phyloP scores from a whole-genome alignment of 768 basidiomycete genomes.

The Auricularia sp. region DNA sequence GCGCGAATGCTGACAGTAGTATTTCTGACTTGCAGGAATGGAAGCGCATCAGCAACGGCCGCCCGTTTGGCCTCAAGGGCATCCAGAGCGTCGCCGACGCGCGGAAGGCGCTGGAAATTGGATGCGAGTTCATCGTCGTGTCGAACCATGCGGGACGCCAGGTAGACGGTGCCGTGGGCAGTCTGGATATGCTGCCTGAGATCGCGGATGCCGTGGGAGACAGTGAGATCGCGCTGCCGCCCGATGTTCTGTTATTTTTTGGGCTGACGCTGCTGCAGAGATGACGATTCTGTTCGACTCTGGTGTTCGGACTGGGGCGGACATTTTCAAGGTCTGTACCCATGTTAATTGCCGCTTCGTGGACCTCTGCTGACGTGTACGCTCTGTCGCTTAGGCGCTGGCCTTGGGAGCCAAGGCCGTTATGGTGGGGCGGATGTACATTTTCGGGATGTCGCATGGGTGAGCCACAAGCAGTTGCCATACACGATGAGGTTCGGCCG shows the following conservation, averaged over 20 bases:
- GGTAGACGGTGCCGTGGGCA: slow-evolving; percentile 45
- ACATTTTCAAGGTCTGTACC: not conserved
- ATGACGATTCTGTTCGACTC: slow-evolving; percentile 44
- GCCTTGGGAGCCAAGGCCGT: slow-evolving; percentile 46
- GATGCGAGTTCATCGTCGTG: slow-evolving; percentile 45
- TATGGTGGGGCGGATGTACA: slow-evolving; percentile 36
- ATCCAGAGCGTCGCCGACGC: slow-evolving; percentile 41
- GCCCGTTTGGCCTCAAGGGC: slow-evolving; percentile 46
- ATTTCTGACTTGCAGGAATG: slow-evolving; percentile 20
- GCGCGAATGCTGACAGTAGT: not conserved
- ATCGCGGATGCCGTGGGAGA: slow-evolving; percentile 42
- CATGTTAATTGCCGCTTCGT: not conserved
- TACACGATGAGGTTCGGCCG: not conserved
- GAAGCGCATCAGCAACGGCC: slow-evolving; percentile 36
- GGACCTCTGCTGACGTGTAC: slow-evolving; percentile 25
- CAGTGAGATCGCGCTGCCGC: slow-evolving; percentile 20
- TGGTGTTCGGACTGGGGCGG: slow-evolving; percentile 25
- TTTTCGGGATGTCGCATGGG: slow-evolving; percentile 44
- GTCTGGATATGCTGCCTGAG: slow-evolving; percentile 39
- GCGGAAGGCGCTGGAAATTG: slow-evolving; percentile 33
- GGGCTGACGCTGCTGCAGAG: slow-evolving; percentile 18
- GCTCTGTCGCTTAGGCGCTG: slow-evolving; percentile 45
- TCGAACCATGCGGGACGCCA: slow-evolving; percentile 48
- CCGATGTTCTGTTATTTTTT: not conserved
- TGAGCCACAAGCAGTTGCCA: slow-evolving; percentile 17